These are phyloP conservation scores for Spiromastix sp. DNA, from an alignment of 2,329 filamentous ascomycete species.

Conservation along the genomic window DNA sequence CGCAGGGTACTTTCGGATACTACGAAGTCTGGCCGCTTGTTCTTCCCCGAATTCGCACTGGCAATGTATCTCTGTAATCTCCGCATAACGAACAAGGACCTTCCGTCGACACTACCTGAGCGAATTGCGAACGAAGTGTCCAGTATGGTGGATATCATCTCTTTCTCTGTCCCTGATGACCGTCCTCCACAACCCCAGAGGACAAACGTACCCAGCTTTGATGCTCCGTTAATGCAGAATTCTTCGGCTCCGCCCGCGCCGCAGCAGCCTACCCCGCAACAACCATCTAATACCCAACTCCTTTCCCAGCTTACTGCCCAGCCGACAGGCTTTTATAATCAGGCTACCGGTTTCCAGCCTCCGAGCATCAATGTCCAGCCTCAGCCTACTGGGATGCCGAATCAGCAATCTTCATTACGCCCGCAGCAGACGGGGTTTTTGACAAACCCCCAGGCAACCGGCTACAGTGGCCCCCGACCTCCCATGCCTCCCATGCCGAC, in stretches of 20 bases:
- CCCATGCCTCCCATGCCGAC: slow-evolving; percentile 79
- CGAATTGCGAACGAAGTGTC: slow-evolving; percentile 92
- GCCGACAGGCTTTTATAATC: slow-evolving; percentile 41
- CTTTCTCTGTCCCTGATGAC: slow-evolving; percentile 79
- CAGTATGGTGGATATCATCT: slow-evolving; percentile 99
- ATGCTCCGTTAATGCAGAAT: slow-evolving; percentile 42
- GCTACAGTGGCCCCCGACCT: slow-evolving; percentile 68
- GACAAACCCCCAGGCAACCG: slow-evolving; percentile 61
- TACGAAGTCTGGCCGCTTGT: slow-evolving; percentile 87
- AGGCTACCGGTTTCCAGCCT: slow-evolving; percentile 60
- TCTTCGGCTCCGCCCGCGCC: slow-evolving; percentile 39
- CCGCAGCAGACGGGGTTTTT: slow-evolving; percentile 61
- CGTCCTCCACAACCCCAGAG: slow-evolving; percentile 40
- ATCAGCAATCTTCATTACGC: slow-evolving; percentile 46
- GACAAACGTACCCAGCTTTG: slow-evolving; percentile 63
- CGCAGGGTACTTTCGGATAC: slow-evolving; percentile 82
- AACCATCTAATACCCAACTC: slow-evolving; percentile 58
- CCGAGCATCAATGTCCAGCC: slow-evolving; percentile 31
- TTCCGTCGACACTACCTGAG: slow-evolving; percentile 68
- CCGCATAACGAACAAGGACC: slow-evolving; percentile 72
- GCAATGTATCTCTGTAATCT: slow-evolving; percentile 98
- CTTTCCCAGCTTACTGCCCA: slow-evolving; percentile 47
- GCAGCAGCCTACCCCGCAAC: slow-evolving; percentile 59
- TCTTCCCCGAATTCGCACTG: slow-evolving; percentile 94
- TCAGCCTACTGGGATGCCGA: slow-evolving; percentile 35